phyloP scores from a whole-genome alignment of 306 rosid species.

The Spatholobus suberectus region DNA sequence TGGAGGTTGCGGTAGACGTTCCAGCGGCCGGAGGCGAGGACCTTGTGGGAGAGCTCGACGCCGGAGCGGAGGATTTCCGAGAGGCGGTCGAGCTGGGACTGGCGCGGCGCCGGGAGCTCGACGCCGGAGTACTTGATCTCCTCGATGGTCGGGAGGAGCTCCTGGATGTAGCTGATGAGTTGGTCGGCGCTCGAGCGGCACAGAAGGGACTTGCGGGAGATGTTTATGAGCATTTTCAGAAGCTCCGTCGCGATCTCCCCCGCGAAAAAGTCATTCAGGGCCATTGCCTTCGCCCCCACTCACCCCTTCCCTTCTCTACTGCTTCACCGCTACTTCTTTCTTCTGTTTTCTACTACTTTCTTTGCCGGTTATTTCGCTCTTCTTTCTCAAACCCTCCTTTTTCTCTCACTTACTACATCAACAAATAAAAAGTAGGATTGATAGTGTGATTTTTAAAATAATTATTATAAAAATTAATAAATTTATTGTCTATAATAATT shows the following conservation, averaged over 20 bases:
- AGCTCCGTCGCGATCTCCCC: slow-evolving; percentile 90
- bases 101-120: slow-evolving; percentile 64
- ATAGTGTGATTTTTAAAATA: too few relatives aligned
- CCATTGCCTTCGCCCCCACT: slow-evolving; percentile 46
- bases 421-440: too few relatives aligned
- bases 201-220: slow-evolving; percentile 61
- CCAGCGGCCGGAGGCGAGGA: slow-evolving; percentile 63
- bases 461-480: too few relatives aligned
- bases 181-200: slow-evolving; percentile 70
- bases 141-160: slow-evolving; percentile 61
- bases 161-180: slow-evolving; percentile 41
- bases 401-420: too few relatives aligned
- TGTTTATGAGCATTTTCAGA: slow-evolving; percentile 49
- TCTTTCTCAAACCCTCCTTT: too few relatives aligned
- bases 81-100: slow-evolving; percentile 67
- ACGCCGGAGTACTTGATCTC: slow-evolving; percentile 89
- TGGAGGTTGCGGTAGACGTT: slow-evolving; percentile 80
- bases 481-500: too few relatives aligned
- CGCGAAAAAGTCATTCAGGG: slow-evolving; percentile 74
- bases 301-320: too few relatives aligned
- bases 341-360: not conserved
- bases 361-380: not conserved
- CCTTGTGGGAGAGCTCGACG: slow-evolving; percentile 66
- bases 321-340: too few relatives aligned
- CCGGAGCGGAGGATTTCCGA: slow-evolving; percentile 68